A percentile compares a stretch with the other conserved stretches of the same genome.
Evolutionary conservation across 108 stramenopile genomes (phyloP).

Genomic region (Asterionellopsis glacialis): DNA sequence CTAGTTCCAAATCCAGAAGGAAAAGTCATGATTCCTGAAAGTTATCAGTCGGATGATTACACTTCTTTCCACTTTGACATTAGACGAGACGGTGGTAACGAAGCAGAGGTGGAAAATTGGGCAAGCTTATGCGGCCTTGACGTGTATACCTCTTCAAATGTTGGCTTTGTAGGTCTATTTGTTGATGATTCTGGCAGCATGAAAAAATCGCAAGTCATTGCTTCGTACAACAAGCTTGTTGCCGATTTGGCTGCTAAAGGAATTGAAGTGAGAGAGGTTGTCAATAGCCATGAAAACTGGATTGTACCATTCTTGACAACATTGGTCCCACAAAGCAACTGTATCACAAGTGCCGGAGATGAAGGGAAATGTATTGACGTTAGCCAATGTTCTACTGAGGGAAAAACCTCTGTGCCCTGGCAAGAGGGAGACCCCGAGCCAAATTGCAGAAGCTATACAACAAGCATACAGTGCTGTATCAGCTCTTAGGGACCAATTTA

Average conservation of each 20-base stretch:
- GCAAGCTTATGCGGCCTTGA: not conserved
- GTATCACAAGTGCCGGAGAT: too few species aligned
- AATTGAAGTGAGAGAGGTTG: conserved; percentile 7
- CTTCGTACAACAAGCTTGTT: conserved; percentile 9
- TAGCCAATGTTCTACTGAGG: too few species aligned
- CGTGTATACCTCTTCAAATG: not conserved
- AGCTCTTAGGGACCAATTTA: too few species aligned
- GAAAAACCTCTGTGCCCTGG: too few species aligned
- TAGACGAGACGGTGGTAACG: conserved; percentile 5
- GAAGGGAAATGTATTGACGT: too few species aligned
- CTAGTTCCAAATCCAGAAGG: too few species aligned
- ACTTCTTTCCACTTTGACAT: not conserved
- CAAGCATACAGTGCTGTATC: too few species aligned
- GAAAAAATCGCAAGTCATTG: not conserved
- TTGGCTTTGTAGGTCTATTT: conserved; percentile 17
- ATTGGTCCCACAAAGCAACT: conserved; percentile 8
- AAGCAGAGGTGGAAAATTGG: conserved; percentile 3
- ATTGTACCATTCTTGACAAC: conserved; percentile 19
- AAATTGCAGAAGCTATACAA: too few species aligned
- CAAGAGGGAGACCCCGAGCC: too few species aligned
- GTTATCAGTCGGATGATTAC: not conserved
- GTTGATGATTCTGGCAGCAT: conserved; percentile 18
- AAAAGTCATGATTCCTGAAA: too few species aligned
- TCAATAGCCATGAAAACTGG: conserved; percentile 16
- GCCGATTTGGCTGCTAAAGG: not conserved